phyloP scores from a whole-genome alignment of 352 stramenopile genomes.

The Blastocystis sp. region DNA sequence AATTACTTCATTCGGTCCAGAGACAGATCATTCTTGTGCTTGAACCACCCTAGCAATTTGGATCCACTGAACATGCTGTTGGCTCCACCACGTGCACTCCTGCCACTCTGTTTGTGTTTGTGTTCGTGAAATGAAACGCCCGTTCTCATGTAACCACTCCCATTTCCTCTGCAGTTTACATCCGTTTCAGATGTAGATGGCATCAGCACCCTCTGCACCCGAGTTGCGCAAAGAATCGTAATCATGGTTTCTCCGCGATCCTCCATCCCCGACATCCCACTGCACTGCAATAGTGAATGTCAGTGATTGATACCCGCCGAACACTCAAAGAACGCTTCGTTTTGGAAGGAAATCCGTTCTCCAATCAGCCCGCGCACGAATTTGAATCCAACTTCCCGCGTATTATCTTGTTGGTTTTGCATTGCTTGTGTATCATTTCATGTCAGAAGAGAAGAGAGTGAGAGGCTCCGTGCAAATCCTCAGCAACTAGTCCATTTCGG shows the following conservation, averaged over 20 bases:
- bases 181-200: not conserved
- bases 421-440: not conserved
- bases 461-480: not conserved
- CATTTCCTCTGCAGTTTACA: not conserved
- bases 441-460: not conserved
- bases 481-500: no score
- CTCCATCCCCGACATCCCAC: no score
- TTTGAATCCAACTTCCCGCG: not conserved
- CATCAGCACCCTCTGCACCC: not conserved
- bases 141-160: no score
- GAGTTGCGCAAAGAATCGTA: not conserved
- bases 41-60: slow-evolving; percentile 12
- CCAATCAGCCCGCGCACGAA: no score
- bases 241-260: not conserved
- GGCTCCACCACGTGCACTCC: not conserved
- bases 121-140: not conserved
- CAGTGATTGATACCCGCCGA: no score
- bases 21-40: slow-evolving; percentile 19
- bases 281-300: no score
- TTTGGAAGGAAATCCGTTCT: no score
- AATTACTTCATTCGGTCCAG: slow-evolving; percentile 39
- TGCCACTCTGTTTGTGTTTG: not conserved
- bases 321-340: no score
- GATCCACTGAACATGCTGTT: not conserved
- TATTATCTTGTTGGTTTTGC: not conserved